These are phyloP conservation scores for Pulveroboletus sp. DNA, from an alignment of 768 basidiomycete species.

Conservation along the genomic window DNA sequence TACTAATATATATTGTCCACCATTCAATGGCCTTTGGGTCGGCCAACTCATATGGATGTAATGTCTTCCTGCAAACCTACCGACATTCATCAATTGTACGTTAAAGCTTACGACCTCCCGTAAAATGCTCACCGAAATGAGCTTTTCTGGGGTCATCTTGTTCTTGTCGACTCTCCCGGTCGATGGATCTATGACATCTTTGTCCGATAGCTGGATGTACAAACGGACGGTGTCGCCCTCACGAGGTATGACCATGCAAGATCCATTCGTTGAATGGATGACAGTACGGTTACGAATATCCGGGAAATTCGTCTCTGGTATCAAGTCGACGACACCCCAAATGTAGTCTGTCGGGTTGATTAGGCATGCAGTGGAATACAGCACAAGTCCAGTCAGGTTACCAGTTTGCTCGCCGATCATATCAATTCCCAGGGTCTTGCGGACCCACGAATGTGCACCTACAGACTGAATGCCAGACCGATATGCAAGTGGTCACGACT, in stretches of 20 bases:
- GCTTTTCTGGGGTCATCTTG: conserved; percentile 43
- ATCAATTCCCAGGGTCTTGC: conserved; percentile 38
- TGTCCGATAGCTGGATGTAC: conserved; percentile 62
- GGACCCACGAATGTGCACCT: conserved; percentile 47
- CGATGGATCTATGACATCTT: conserved; percentile 38
- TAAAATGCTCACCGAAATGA: conserved; percentile 44
- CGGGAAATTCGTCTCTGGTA: conserved; percentile 71
- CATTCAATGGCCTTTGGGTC: conserved; percentile 52
- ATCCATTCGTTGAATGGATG: conserved; percentile 66
- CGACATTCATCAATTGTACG: neutral
- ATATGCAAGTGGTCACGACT: neutral
- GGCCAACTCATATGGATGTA: conserved; percentile 52
- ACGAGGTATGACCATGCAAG: conserved; percentile 72
- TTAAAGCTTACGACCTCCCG: no score
- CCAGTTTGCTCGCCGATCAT: conserved; percentile 51
- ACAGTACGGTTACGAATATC: conserved; percentile 62
- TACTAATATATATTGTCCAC: conserved; percentile 73
- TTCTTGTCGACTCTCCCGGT: conserved; percentile 53
- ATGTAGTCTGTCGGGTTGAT: conserved; percentile 50
- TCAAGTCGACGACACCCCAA: conserved; percentile 78
- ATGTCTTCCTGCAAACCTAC: conserved; percentile 51
- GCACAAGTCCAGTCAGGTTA: conserved; percentile 1
- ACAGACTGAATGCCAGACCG: neutral
- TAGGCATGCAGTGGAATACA: neutral
- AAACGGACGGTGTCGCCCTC: conserved; percentile 64